Evolutionary conservation across 768 basidiomycete species (phyloP), one percentile per base, ranked within the genome.

Genomic region (Gautieria morchelliformis): DNA sequence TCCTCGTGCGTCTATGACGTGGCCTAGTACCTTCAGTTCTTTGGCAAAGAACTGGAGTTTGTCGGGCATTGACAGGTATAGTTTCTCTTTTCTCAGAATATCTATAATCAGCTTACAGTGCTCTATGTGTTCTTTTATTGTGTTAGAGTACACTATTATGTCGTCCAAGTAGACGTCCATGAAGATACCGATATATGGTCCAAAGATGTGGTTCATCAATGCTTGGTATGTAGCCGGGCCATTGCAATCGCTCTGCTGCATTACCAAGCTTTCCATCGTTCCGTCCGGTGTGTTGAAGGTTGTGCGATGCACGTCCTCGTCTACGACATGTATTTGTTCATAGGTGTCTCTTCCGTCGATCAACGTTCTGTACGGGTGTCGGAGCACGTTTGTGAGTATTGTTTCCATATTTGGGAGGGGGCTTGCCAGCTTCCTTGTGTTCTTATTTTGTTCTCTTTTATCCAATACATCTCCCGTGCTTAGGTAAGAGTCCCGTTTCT

Each of bases 151-250:
- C 19, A 73, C 61, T 2, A 72, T 54, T 19, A 76, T 66, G 37
- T 71, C 67, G 53, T 73, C 69, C 0, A 72, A 63, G 55, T 72
- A 73, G 0, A 70, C 67, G 49, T 72, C 67, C 64, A 73, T 67
- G 58, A 66, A 71, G 0, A 64, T 61, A 0, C 68, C 67, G 7
- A 73, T 65, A 51, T 63, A 66, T 1, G 62, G 58, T 1, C 54
- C 60, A 47, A 73, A 72, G 1, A 76, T 64, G 49, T 75, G 65
- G 53, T 75, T 75, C 72, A 77, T 77, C 0, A 77, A 49, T 0
- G 72, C 61, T 59, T 77, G 75, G 63, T 72, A 76, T 0, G 75
- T 77, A 0, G 76, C 75, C 0, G 65, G 64, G 0, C 62, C 67
- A 53, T 71, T 71, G 51, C 64, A 63, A 45, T 71, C 65, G 0